Base-by-base conservation (phyloP, 306 rosid genomes). In the Prinsepia uniflora region DNA sequence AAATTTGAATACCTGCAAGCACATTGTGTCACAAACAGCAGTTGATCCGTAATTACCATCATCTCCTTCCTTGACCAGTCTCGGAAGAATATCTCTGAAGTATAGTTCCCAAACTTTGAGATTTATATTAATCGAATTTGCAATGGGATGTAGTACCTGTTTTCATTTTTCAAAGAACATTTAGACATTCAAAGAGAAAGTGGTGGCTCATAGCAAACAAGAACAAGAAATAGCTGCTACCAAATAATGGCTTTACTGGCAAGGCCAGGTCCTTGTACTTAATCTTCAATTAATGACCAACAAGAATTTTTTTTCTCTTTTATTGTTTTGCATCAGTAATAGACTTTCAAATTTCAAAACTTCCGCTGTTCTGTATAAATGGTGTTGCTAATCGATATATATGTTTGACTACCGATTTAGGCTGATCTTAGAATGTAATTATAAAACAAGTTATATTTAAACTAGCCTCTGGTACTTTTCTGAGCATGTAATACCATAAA, bases 41-140 rank as follows among this genome's bases (percentile, higher is more conserved):
- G 96, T 81, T 15, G 99, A 87, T 67, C 99, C 99, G 34, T 69
- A 82, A 71, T 95, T 95, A 17, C 96, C 95, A 73, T 95, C 97
- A 78, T 89, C 87, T 72, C 99, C 99, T 81, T 89, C 84, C 77
- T 80, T 83, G 20, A 85, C 97, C 56, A 91, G 72, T 81, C 84
- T 90, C 17, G 96, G 92, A 55, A 95, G 70, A 34, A 95, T 88
- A 81, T 82, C 92, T 64, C 81, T 85, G 78, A 95, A 95, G 81
- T 95, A 95, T 82, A 89, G 57, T 55, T 80, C 77, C 99, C 99
- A 95, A 49, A 95, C 92, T 78, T 82, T 80, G 19, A 24, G 78
- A 65, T 95, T 91, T 81, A 91, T 89, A 75, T 95, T 95, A 5
- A 95, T 89, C 34, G 87, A 74, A 34, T 89, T 84, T 8, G 97